phyloP scores from a whole-genome alignment of 108 stramenopile species.

The Pseudonitzschia delicatissima region DNA sequence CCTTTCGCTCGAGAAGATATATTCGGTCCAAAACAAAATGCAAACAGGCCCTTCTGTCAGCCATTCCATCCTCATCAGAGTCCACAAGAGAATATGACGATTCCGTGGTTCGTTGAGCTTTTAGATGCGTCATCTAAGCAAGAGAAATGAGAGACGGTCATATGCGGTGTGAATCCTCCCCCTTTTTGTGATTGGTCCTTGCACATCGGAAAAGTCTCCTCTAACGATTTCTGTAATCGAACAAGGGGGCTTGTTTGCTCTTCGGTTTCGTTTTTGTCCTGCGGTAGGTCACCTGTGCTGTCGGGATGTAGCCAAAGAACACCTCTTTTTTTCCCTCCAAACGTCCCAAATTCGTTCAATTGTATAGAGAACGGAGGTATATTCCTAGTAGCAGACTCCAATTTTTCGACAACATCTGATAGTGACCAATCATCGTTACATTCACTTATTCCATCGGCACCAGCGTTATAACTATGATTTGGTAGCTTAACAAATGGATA shows the following conservation, averaged over 20 bases:
- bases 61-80: background rate
- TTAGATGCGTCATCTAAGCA: constrained; percentile 47
- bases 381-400: constrained; percentile 37
- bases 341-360: constrained; percentile 62
- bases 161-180: constrained; percentile 64
- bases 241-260: constrained; percentile 32
- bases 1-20: constrained; percentile 59
- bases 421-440: constrained; percentile 8
- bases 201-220: constrained; percentile 63
- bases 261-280: constrained; percentile 26
- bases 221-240: constrained; percentile 43
- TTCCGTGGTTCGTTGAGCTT: constrained; percentile 48
- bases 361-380: constrained; percentile 54
- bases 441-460: background rate
- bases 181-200: constrained; percentile 43
- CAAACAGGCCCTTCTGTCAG: constrained; percentile 5
- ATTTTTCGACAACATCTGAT: constrained; percentile 13
- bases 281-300: background rate
- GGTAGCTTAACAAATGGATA: constrained; percentile 70
- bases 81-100: constrained; percentile 23
- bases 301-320: constrained; percentile 73
- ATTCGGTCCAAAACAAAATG: constrained; percentile 54
- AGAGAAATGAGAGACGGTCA: constrained; percentile 74
- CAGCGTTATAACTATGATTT: background rate
- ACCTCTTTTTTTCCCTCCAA: constrained; percentile 67